Percentiles rank a stretch among this genome's conserved stretches.
Evolutionary conservation across 495 filamentous ascomycete genomes (phyloP).

Genomic region (Neurospora sp.): DNA sequence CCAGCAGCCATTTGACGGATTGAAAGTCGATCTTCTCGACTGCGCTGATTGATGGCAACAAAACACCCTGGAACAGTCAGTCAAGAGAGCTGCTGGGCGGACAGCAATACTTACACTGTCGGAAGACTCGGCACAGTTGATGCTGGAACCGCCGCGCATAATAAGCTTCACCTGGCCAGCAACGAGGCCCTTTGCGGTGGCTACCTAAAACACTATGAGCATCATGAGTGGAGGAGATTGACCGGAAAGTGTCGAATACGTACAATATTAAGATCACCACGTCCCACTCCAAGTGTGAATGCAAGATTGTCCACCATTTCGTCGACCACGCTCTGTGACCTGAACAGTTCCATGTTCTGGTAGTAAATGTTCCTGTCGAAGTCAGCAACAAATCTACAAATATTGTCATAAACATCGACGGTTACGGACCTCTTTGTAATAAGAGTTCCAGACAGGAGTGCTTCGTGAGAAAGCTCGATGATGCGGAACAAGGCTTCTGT

Average conservation of each 20-base stretch:
- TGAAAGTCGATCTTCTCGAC: constrained; percentile 45
- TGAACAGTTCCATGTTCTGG: constrained; percentile 69
- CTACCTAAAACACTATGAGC: too few relatives aligned
- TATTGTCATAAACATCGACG: neutral
- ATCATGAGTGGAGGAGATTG: too few relatives aligned
- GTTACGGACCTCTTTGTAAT: constrained; percentile 66
- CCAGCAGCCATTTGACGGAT: constrained; percentile 57
- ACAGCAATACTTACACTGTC: constrained; percentile 12
- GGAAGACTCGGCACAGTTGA: constrained; percentile 21
- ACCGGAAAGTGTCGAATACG: constrained; percentile 11
- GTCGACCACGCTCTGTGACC: constrained; percentile 65
- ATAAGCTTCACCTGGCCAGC: constrained; percentile 19
- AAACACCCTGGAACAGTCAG: constrained; percentile 41
- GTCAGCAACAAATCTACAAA: neutral
- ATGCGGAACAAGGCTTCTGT: constrained; percentile 50
- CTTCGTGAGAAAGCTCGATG: constrained; percentile 60
- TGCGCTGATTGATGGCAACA: constrained; percentile 53
- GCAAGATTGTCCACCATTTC: constrained; percentile 76
- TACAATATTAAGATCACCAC: constrained; percentile 57
- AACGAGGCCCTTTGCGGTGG: constrained; percentile 43
- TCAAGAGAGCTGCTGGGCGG: neutral
- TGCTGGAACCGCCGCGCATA: constrained; percentile 12
- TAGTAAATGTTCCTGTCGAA: constrained; percentile 80
- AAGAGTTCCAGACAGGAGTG: constrained; percentile 48
- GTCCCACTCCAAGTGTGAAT: constrained; percentile 56